These are phyloP conservation scores for Mucor indicus DNA, from an alignment of 371 early-diverging fungal species.

Conservation along the genomic window DNA sequence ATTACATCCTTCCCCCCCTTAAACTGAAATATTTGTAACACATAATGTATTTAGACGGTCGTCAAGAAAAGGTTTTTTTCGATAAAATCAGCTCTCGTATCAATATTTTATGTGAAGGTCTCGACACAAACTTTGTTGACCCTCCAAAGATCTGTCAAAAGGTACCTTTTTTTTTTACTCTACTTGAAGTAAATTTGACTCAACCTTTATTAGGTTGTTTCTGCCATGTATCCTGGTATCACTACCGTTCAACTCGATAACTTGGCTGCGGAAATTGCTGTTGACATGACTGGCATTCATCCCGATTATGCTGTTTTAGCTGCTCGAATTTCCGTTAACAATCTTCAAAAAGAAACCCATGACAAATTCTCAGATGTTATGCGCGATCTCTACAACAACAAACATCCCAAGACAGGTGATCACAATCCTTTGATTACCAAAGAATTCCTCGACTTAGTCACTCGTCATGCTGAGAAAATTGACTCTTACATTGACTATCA, in stretches of 20 bases:
- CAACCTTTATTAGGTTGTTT: constrained; percentile 28
- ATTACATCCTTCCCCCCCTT: background rate
- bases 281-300: constrained; percentile 88
- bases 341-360: constrained; percentile 90
- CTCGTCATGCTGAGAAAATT: constrained; percentile 67
- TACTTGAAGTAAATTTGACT: too few relatives aligned
- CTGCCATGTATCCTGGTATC: constrained; percentile 87
- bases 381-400: constrained; percentile 64
- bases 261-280: constrained; percentile 88
- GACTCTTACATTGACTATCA: constrained; percentile 86
- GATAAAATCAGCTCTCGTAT: constrained; percentile 93
- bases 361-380: constrained; percentile 63
- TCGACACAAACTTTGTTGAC: constrained; percentile 82
- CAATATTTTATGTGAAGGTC: constrained; percentile 81
- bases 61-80: constrained; percentile 79
- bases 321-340: constrained; percentile 85
- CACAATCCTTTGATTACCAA: constrained; percentile 75
- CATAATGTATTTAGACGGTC: constrained; percentile 60
- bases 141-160: constrained; percentile 84
- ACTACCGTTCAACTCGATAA: constrained; percentile 88
- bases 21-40: background rate
- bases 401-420: constrained; percentile 75
- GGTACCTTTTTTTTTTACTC: constrained; percentile 43
- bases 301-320: constrained; percentile 93
- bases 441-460: constrained; percentile 58